Evolutionary conservation across 306 rosid genomes (phyloP), one percentile per base, ranked within the genome.

Genomic region (Acacia confusa): DNA sequence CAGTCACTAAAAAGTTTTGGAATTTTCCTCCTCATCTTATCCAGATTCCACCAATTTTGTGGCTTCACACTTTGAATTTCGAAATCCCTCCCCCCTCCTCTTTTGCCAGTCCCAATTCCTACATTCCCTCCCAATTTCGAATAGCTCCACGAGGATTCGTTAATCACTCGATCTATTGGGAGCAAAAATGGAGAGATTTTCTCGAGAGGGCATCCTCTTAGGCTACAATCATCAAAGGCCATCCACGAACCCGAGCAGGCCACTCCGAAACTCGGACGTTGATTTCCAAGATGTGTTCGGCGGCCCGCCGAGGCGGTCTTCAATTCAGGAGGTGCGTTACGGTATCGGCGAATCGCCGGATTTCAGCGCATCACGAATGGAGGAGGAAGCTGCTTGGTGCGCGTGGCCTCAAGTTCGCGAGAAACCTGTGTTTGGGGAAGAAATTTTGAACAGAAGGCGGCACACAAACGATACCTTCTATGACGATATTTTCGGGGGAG

Each of bases 281-380:
- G 99, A 96, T 85, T 96, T 96, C 57, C 72, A 83, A 64, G 99
- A 92, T 52, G 98, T 96, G 61, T 96, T 93, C 24, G 97, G 99
- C 0, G 99, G 99, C 0, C 99, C 99, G 3, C 99, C 98, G 4
- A 85, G 92, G 77, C 83, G 93, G 61, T 86, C 91, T 5, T 92
- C 97, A 5, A 14, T 65, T 48, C 86, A 75, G 30, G 97, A 91
- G 25, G 43, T 38, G 79, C 78, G 88, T 73, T 24, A 48, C 60
- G 80, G 89, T 81, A 64, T 72, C 83, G 63, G 70, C 30, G 81
- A 76, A 27, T 60, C 75, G 60, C 55, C 50, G 64, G 91, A 61
- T 57, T 57, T 72, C 63, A n/a, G 25, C 13, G 79, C 57, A 81
- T 52, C 7, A 53, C 60, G 48, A 82, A 76, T 12, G 86, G 79